Percentiles rank a stretch among this genome's conserved stretches.
These are phyloP conservation scores for Russula griseocarnosa DNA, from an alignment of 768 basidiomycete genomes.

Conservation along the genomic window DNA sequence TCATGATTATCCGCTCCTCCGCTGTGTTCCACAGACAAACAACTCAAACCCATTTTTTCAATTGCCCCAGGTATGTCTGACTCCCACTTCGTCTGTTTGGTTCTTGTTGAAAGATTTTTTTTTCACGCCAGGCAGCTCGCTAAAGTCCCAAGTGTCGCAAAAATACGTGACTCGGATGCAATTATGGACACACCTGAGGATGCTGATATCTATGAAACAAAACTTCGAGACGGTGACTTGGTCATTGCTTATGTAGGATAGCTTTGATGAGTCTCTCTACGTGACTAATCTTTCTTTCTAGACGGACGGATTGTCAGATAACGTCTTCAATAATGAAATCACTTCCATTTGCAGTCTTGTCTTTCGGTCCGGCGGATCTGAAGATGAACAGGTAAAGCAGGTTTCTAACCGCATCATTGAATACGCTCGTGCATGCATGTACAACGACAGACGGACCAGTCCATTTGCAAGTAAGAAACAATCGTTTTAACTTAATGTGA, in stretches of 20 bases:
- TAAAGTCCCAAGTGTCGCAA: slow-evolving; percentile 34
- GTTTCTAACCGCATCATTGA: slow-evolving; percentile 73
- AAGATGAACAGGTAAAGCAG: slow-evolving; percentile 58
- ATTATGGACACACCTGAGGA: slow-evolving; percentile 40
- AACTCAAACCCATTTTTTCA: slow-evolving; percentile 45
- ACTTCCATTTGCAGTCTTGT: slow-evolving; percentile 65
- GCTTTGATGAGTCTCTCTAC: background rate
- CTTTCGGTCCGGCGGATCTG: slow-evolving; percentile 39
- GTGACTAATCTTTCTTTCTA: slow-evolving; percentile 29
- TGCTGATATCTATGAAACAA: slow-evolving; percentile 45
- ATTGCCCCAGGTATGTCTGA: slow-evolving; percentile 45
- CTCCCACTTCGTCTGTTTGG: background rate
- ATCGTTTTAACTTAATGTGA: background rate
- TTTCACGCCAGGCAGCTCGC: slow-evolving; percentile 36
- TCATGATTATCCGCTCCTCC: slow-evolving; percentile 64
- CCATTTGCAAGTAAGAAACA: slow-evolving; percentile 65
- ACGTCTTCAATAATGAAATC: slow-evolving; percentile 65
- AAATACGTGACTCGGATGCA: slow-evolving; percentile 27
- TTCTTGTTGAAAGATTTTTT: background rate
- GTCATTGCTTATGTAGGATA: slow-evolving; percentile 46
- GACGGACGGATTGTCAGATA: slow-evolving; percentile 57
- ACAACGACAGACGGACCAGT: slow-evolving; percentile 55
- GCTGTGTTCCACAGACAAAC: slow-evolving; percentile 50
- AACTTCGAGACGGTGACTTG: slow-evolving; percentile 51
- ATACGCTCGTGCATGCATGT: slow-evolving; percentile 68